These are phyloP conservation scores for Pythium biforme DNA, from an alignment of 352 stramenopile species.

Conservation along the genomic window DNA sequence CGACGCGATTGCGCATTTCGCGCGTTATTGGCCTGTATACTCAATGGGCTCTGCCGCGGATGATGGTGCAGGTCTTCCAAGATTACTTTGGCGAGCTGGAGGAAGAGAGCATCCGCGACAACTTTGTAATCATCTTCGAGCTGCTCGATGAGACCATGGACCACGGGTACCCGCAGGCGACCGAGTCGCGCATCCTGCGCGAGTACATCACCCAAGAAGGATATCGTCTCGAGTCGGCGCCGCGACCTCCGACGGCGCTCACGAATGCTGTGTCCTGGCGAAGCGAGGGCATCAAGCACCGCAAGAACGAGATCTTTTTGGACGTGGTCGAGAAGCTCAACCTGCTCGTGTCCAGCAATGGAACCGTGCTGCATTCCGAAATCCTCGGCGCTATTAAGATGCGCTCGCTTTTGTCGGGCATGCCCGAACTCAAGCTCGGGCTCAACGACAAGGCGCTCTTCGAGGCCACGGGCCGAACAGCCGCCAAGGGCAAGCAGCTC, in stretches of 20 bases:
- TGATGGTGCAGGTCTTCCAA: constrained; percentile 90
- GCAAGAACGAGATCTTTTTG: constrained; percentile 99
- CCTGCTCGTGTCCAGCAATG: constrained; percentile 95
- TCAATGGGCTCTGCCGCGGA: neutral
- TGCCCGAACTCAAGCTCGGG: constrained; percentile 99
- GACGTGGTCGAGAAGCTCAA: constrained; percentile 99
- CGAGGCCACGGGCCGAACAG: constrained; percentile 92
- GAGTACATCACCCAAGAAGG: constrained; percentile 98
- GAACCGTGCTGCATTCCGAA: constrained; percentile 97
- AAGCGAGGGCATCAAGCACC: constrained; percentile 99
- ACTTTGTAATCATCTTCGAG: constrained; percentile 99
- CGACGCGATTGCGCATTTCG: neutral
- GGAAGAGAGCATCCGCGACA: constrained; percentile 99
- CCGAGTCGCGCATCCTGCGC: constrained; percentile 82
- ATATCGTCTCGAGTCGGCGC: constrained; percentile 92
- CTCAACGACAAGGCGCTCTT: constrained; percentile 99
- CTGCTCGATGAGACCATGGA: constrained; percentile 99
- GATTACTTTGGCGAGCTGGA: constrained; percentile 99
- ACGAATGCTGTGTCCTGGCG: constrained; percentile 99
- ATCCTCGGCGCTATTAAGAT: constrained; percentile 98
- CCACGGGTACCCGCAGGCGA: constrained; percentile 98
- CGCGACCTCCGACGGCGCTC: constrained; percentile 92
- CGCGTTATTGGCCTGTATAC: neutral
- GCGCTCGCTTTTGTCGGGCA: constrained; percentile 98
- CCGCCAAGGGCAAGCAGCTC: constrained; percentile 90